phyloP scores from a whole-genome alignment of 2,329 filamentous ascomycete species.

The Fusarium sp. region DNA sequence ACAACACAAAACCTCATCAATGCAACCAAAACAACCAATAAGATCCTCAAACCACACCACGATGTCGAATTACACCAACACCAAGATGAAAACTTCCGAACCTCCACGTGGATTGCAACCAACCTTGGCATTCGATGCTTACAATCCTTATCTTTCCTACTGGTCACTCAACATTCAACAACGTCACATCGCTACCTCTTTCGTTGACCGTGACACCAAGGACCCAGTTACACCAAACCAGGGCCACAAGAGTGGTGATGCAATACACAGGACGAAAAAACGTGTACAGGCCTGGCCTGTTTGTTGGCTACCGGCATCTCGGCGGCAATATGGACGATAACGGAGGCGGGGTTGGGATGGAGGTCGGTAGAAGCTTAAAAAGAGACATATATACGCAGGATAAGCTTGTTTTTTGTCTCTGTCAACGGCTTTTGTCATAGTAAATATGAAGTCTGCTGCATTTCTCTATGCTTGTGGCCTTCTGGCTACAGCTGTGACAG shows the following conservation, averaged over 20 bases:
- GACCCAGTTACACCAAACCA: background rate
- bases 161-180: background rate
- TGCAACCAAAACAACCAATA: conserved; percentile 11
- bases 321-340: background rate
- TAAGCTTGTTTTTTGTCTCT: background rate
- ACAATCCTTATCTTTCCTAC: conserved; percentile 10
- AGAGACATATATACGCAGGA: background rate
- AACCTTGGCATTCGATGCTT: conserved; percentile 28
- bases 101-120: conserved; percentile 16
- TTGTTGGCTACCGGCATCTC: conserved; percentile 13
- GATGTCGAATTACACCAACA: background rate
- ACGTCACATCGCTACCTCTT: conserved; percentile 24
- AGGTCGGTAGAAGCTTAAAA: conserved; percentile 4
- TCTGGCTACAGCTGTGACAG: conserved; percentile 2
- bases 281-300: conserved; percentile 8
- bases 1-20: background rate
- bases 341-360: background rate
- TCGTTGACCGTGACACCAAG: conserved; percentile 6
- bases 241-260: conserved; percentile 9
- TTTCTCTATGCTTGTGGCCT: conserved; percentile 6
- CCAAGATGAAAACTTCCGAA: background rate
- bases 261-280: conserved; percentile 21
- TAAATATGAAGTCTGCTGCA: conserved; percentile 8
- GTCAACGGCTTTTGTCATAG: background rate
- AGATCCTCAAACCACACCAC: conserved; percentile 1